Evolutionary conservation across 495 filamentous ascomycete genomes (phyloP), one percentile per base, ranked within the genome.

Genomic region (Podospora conica): DNA sequence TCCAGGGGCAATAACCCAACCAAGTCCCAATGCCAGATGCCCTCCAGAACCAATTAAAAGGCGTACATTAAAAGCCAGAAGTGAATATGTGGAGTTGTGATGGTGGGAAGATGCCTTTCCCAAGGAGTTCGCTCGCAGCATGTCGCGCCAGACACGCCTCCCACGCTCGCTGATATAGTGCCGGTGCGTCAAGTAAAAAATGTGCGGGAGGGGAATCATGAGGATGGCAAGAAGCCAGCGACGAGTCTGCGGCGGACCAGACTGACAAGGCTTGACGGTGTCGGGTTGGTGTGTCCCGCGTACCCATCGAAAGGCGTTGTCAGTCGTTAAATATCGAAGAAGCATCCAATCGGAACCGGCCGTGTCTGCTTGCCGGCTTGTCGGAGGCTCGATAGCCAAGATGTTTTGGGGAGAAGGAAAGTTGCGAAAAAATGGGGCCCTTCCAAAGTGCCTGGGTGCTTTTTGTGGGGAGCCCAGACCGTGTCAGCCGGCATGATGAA

Each of bases 311-410:
- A 48, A 4, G 40, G 40, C 40, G 40, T n/a, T 48, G 40, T 18
- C 40, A 48, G 20, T 40, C 60, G 33, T 48, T 48, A 21, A 48
- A 21, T 22, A 61, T 48, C 29, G 22, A 31, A 48, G 21, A 31
- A 22, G 40, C 40, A 31, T 53, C 60, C 60, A 53, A 61, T 31
- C 60, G 60, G 60, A 61, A 40, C 60, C 60, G 33, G 60, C 60
- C 60, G 60, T 48, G 29, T 61, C 22, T 27, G 40, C 40, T 48
- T n/a, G 40, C 40, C 40, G 40, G 40, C 40, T 48, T 48, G 40
- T 48, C 40, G 40, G 40, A 48, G 40, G 40, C 40, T n/a, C 40
- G 40, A 48, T 48, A 48, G 40, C 40, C 40, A 48, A 48, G 15
- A 7, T 48, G 40, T 48, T 48, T 48, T 48, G 40, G 15, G 40